phyloP scores from a whole-genome alignment of 495 filamentous ascomycete genomes.

The Aspergillus conjunctus region DNA sequence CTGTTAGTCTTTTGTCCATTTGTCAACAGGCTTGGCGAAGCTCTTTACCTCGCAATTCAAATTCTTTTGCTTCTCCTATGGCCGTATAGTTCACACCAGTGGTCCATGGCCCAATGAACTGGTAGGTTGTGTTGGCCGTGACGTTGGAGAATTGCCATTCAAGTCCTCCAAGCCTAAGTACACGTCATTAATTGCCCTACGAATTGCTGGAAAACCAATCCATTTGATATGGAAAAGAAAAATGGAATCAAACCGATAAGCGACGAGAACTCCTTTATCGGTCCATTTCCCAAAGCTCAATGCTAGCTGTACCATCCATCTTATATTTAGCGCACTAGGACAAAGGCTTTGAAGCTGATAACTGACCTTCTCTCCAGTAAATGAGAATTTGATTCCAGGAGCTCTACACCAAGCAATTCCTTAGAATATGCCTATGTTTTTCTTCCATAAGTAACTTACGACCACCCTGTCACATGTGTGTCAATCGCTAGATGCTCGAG shows the following conservation, averaged over 20 bases:
- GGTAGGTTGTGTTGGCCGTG: constrained; percentile 60
- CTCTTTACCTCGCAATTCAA: constrained; percentile 40
- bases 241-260: constrained; percentile 42
- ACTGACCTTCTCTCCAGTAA: constrained; percentile 58
- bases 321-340: not conserved
- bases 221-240: not conserved
- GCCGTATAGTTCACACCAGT: constrained; percentile 26
- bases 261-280: constrained; percentile 57
- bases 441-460: constrained; percentile 28
- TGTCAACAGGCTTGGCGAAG: not conserved
- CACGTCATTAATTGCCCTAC: not conserved
- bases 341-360: not conserved
- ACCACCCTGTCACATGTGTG: constrained; percentile 35
- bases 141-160: constrained; percentile 72
- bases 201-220: not conserved
- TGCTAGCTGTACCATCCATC: constrained; percentile 39
- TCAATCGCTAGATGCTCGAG: not conserved
- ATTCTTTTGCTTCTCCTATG: constrained; percentile 23
- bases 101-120: constrained; percentile 50
- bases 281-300: constrained; percentile 64
- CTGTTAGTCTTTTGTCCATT: constrained; percentile 8
- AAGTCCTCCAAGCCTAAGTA: constrained; percentile 56
- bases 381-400: constrained; percentile 66
- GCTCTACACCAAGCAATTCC: constrained; percentile 34
- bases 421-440: constrained; percentile 2